phyloP scores from a whole-genome alignment of 345 rosid species.

The Raphanus raphanistrum region DNA sequence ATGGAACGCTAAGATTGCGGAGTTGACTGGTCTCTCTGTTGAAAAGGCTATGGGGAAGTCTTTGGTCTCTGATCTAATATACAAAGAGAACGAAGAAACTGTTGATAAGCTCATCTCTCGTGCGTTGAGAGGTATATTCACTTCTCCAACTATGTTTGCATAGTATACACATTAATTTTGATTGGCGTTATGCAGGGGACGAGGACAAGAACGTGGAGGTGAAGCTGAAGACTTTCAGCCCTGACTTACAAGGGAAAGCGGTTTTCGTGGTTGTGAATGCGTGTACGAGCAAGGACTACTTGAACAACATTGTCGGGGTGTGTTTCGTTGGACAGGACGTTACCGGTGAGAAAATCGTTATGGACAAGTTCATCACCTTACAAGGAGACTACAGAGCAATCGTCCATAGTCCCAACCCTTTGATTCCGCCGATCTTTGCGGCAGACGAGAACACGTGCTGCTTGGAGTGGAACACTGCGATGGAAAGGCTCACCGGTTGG shows the following conservation, averaged over 20 bases:
- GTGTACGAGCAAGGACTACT: conserved; percentile 90
- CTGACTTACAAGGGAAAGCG: conserved; percentile 56
- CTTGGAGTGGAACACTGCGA: conserved; percentile 93
- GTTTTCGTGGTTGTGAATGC: conserved; percentile 88
- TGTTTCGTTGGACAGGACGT: conserved; percentile 95
- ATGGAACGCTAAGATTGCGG: conserved; percentile 95
- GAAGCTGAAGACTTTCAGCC: conserved; percentile 74
- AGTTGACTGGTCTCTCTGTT: conserved; percentile 82
- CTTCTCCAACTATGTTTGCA: conserved; percentile 8
- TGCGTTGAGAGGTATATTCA: conserved; percentile 73
- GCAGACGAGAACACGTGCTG: conserved; percentile 88
- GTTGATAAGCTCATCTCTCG: conserved; percentile 66
- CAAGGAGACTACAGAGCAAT: conserved; percentile 93
- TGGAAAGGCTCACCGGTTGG: conserved; percentile 95
- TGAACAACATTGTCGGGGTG: conserved; percentile 79
- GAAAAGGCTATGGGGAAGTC: conserved; percentile 97
- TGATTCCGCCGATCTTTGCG: conserved; percentile 96
- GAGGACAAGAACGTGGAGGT: conserved; percentile 91
- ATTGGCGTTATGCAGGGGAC: conserved; percentile 59
- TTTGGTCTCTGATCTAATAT: conserved; percentile 75
- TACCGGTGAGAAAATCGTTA: conserved; percentile 83
- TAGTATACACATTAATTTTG: neutral
- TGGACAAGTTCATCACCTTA: conserved; percentile 90
- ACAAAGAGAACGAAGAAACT: conserved; percentile 67
- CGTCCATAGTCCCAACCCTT: conserved; percentile 82